A percentile compares a stretch with the other conserved stretches of the same genome.
Evolutionary conservation across 306 rosid species (phyloP).

Genomic region (Glycine tomentella): DNA sequence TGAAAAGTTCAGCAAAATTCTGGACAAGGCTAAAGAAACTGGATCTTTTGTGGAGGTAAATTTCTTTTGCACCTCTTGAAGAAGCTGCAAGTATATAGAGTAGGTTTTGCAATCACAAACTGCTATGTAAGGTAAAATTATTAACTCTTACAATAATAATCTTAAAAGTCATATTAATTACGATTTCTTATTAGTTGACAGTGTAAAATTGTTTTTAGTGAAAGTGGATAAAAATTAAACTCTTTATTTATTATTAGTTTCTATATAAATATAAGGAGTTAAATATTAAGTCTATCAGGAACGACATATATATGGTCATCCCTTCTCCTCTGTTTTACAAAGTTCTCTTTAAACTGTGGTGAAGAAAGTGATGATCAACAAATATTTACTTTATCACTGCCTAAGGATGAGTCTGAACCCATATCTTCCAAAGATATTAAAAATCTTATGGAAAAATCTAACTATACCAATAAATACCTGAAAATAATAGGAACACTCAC

Average conservation of each 20-base stretch:
- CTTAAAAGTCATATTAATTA: too few species aligned
- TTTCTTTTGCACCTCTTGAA: slow-evolving; percentile 91
- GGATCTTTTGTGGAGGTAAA: slow-evolving; percentile 80
- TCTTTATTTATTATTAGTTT: too few species aligned
- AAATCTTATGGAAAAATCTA: too few species aligned
- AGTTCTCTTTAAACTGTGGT: slow-evolving; percentile 5
- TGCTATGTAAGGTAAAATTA: too few species aligned
- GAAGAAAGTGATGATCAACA: slow-evolving; percentile 12
- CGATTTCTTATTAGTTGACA: too few species aligned
- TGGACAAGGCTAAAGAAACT: slow-evolving; percentile 65
- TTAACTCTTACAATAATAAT: too few species aligned
- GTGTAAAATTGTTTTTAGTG: too few species aligned
- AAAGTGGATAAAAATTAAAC: too few species aligned
- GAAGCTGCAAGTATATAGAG: slow-evolving; percentile 97
- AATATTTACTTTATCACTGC: neutral
- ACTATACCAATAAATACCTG: too few species aligned
- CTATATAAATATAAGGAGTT: neutral
- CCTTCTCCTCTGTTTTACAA: neutral
- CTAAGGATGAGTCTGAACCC: too few species aligned
- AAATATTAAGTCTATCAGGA: neutral
- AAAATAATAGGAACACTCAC: too few species aligned
- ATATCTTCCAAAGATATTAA: too few species aligned
- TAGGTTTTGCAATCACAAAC: slow-evolving; percentile 54
- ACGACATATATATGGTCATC: neutral
- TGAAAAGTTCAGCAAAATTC: slow-evolving; percentile 70